Base-by-base conservation (phyloP, 2,329 filamentous ascomycete genomes). In the Amylocarpus encephaloides region DNA sequence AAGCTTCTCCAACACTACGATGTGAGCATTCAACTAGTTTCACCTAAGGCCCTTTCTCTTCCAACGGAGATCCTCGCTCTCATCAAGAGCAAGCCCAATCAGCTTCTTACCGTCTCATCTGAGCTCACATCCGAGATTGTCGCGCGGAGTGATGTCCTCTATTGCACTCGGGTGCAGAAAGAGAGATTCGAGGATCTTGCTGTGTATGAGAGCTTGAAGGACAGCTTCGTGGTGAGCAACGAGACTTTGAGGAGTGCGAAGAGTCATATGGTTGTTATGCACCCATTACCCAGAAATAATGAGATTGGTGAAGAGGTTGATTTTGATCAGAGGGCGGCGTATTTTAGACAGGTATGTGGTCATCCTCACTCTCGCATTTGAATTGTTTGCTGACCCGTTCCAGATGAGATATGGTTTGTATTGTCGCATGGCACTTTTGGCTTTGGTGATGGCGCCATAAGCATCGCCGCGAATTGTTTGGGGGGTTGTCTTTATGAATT, bases 321-420 rank as follows among this genome's bases (percentile, higher is more conserved):
- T 71, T 95, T 94, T 73, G 93, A 98, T 73, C 89, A 94, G 68
- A 77, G 93, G 62, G 93, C 93, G 52, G 92, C 93, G 49, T 98
- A 98, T 75, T 98, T 98, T 73, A 83, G 93, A 86, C 93, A 98
- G 86, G 92, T 95, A 73, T 82, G 87, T 79, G 54, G 16, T 46
- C 34, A 29, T 22, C 16, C 54, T 22, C 39, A 35, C 32, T 29
- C 22, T 43, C 41, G 35, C 16, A 36, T 50, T 7, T 22, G 13
- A 11, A 6, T 16, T 5, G 5, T 32, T n/a, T 3, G 32, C 56
- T 60, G 43, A 51, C 35, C 4, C 5, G 1, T 22, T 19, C 15
- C 18, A 96, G 91, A 96, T 96, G 92, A 83, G 86, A 72, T 96
- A 97, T 73, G 93, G 93, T 62, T 80, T 98, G 63, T 97, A 96